These are phyloP conservation scores for Chrysochromulina tobinii DNA, from an alignment of 78 protist genomes.

Conservation along the genomic window DNA sequence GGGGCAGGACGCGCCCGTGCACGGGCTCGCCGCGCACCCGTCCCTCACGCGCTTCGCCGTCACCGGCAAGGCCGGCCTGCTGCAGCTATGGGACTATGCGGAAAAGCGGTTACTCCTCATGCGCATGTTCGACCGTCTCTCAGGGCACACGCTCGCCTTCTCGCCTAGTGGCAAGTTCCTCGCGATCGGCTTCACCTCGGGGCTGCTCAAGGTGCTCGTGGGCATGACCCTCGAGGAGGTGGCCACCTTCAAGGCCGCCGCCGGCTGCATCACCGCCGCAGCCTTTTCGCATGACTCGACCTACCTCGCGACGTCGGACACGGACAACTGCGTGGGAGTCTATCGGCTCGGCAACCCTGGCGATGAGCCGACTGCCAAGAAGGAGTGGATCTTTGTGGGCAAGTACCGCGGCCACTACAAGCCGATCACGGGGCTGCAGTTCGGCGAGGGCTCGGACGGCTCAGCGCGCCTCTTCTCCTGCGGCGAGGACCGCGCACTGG, in stretches of 20 bases:
- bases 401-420: conserved; percentile 43
- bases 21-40: conserved; percentile 56
- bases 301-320: conserved; percentile 42
- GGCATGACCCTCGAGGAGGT: conserved; percentile 27
- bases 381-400: conserved; percentile 61
- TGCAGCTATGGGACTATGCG: conserved; percentile 55
- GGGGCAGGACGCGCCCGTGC: conserved; percentile 49
- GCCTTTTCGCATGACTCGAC: conserved; percentile 35
- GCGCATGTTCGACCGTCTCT: background rate
- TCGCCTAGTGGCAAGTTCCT: conserved; percentile 44
- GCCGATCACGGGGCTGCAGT: conserved; percentile 54
- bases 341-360: background rate
- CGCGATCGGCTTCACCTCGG: conserved; percentile 57
- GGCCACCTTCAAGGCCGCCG: background rate
- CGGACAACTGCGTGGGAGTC: conserved; percentile 50
- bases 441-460: background rate
- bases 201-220: conserved; percentile 48
- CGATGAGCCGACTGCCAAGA: background rate
- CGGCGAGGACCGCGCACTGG: conserved; percentile 53
- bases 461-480: conserved; percentile 35
- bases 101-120: background rate
- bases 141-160: conserved; percentile 11
- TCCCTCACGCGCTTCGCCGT: conserved; percentile 40
- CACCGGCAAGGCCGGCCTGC: conserved; percentile 23
- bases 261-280: background rate